phyloP scores from a whole-genome alignment of 2,329 filamentous ascomycete species.

The Fusarium pseudograminearum region DNA sequence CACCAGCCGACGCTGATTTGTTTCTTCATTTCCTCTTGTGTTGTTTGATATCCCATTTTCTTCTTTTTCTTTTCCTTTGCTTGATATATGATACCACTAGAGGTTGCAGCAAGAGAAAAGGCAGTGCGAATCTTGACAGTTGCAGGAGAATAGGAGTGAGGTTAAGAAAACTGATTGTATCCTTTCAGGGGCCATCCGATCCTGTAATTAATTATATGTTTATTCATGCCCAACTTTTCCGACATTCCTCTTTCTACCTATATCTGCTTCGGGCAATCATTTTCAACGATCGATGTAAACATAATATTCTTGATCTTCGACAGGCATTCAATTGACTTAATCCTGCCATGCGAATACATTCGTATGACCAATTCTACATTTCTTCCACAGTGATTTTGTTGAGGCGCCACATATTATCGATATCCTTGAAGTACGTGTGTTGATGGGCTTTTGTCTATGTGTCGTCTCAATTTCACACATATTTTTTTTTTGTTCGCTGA shows the following conservation, averaged over 20 bases:
- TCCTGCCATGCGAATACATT: background rate
- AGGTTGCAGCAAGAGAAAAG: conserved; percentile 45
- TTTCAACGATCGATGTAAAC: background rate
- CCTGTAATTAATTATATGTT: conserved; percentile 40
- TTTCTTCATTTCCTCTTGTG: conserved; percentile 41
- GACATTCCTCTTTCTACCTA: background rate
- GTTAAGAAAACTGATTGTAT: conserved; percentile 19
- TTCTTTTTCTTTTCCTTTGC: conserved; percentile 34
- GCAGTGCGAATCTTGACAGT: conserved; percentile 39
- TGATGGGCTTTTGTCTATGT: background rate
- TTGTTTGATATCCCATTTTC: conserved; percentile 33
- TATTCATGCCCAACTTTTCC: conserved; percentile 13
- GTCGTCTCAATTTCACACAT: background rate
- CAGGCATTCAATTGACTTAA: background rate
- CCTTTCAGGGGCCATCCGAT: conserved; percentile 22
- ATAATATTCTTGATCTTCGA: background rate
- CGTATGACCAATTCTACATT: background rate
- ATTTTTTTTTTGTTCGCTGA: background rate
- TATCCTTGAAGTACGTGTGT: background rate
- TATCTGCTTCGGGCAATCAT: background rate
- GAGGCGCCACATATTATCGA: too few relatives aligned
- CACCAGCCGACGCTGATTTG: conserved; percentile 43
- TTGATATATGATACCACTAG: conserved; percentile 51
- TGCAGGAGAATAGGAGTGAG: conserved; percentile 25
- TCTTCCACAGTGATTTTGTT: background rate